A percentile compares a stretch with the other conserved stretches of the same genome.
phyloP scores from a whole-genome alignment of 2,329 filamentous ascomycete genomes.

The Geosmithia putterillii region DNA sequence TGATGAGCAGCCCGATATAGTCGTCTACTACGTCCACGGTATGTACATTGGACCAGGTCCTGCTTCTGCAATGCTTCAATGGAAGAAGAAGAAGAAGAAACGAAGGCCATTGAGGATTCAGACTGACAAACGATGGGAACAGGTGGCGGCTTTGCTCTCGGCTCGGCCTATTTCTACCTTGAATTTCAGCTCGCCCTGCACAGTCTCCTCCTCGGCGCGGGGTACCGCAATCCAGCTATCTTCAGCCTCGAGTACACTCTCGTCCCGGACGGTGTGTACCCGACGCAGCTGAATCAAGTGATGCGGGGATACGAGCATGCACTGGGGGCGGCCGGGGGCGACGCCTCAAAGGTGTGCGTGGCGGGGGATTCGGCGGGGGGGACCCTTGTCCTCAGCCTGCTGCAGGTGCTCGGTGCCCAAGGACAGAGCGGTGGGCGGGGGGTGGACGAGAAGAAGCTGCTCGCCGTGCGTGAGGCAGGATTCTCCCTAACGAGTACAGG shows the following conservation, averaged over 20 bases:
- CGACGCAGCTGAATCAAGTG: conserved; percentile 59
- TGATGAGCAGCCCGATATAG: conserved; percentile 52
- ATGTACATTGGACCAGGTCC: too few species aligned
- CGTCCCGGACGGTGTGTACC: conserved; percentile 62
- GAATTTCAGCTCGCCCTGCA: conserved; percentile 71
- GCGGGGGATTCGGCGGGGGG: conserved; percentile 73
- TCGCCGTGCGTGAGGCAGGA: too few species aligned
- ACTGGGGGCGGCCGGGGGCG: conserved; percentile 36
- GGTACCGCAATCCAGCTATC: conserved; percentile 64
- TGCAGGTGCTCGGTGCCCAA: conserved; percentile 49
- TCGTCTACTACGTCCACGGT: conserved; percentile 78
- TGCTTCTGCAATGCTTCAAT: too few species aligned
- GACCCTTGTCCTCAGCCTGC: conserved; percentile 58
- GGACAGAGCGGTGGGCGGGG: conserved; percentile 6
- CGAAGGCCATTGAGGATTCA: background rate
- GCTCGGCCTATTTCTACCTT: conserved; percentile 71
- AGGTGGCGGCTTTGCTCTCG: conserved; percentile 78
- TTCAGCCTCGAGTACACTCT: conserved; percentile 74
- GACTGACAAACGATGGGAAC: background rate
- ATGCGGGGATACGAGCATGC: conserved; percentile 61
- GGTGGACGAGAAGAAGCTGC: conserved; percentile 6
- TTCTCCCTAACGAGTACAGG: too few species aligned
- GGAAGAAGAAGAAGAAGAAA: background rate
- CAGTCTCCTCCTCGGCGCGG: conserved; percentile 47
- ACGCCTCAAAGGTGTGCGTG: conserved; percentile 54